Percentiles rank a stretch among this genome's conserved stretches.
phyloP scores from a whole-genome alignment of 1,284 basidiomycete genomes.

The Waitea zeae region DNA sequence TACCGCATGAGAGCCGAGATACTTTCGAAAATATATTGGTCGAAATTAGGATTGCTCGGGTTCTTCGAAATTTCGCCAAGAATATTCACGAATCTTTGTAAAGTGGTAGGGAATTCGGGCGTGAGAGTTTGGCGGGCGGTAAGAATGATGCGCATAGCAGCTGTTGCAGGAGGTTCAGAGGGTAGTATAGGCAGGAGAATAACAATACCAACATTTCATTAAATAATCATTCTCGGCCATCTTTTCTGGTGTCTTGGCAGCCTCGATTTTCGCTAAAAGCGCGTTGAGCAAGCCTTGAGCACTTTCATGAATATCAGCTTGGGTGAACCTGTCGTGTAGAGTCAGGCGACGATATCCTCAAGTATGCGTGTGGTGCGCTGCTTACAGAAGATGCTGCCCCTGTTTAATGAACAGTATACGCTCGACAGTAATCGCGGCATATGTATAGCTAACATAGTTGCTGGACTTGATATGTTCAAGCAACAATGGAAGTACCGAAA shows the following conservation, averaged over 20 bases:
- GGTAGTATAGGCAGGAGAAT: background rate
- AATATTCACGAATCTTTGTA: conserved; percentile 68
- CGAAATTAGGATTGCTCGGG: conserved; percentile 94
- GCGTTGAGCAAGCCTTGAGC: conserved; percentile 65
- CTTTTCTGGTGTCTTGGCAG: conserved; percentile 78
- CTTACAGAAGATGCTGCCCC: conserved; percentile 44
- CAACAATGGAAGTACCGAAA: conserved; percentile 80
- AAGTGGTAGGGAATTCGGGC: conserved; percentile 47
- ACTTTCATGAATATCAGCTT: conserved; percentile 74
- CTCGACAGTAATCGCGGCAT: conserved; percentile 83
- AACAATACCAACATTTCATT: conserved; percentile 70
- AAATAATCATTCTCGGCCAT: conserved; percentile 96
- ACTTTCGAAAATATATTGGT: conserved; percentile 94
- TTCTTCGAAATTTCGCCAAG: conserved; percentile 85
- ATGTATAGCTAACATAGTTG: conserved; percentile 80
- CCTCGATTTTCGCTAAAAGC: conserved; percentile 70
- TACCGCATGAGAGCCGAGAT: conserved; percentile 83
- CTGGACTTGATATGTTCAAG: conserved; percentile 69
- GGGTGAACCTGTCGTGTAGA: conserved; percentile 73
- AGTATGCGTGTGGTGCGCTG: background rate
- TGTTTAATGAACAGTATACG: conserved; percentile 80
- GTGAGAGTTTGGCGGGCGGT: conserved; percentile 71
- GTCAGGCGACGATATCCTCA: background rate
- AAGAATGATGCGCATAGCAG: conserved; percentile 85
- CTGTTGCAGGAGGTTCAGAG: conserved; percentile 19